Percentiles rank a stretch among this genome's conserved stretches.
Evolutionary conservation across 805 yeast genomes (phyloP).

Genomic region (Ogataea pilisensis): DNA sequence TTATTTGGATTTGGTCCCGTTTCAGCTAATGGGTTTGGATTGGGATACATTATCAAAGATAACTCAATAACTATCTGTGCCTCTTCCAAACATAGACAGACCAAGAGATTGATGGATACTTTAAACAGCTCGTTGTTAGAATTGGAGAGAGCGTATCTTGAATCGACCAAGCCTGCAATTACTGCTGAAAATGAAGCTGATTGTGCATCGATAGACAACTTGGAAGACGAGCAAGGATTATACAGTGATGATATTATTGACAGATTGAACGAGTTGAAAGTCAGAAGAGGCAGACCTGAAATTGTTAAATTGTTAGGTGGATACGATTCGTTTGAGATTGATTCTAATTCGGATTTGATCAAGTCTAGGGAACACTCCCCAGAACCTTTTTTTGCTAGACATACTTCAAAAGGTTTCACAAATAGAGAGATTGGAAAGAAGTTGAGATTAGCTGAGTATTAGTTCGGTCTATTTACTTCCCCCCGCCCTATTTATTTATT

Average conservation of each 20-base stretch:
- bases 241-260: slow-evolving; percentile 17
- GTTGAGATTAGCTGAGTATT: slow-evolving; percentile 60
- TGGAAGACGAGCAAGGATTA: slow-evolving; percentile 6
- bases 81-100: slow-evolving; percentile 85
- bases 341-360: slow-evolving; percentile 47
- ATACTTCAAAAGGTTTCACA: slow-evolving; percentile 22
- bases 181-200: background rate
- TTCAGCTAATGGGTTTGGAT: slow-evolving; percentile 85
- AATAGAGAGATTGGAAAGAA: slow-evolving; percentile 59
- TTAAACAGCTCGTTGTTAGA: slow-evolving; percentile 59
- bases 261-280: slow-evolving; percentile 16
- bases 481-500: background rate
- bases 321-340: slow-evolving; percentile 77
- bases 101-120: slow-evolving; percentile 69
- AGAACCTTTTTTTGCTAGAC: slow-evolving; percentile 39
- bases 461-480: slow-evolving; percentile 5
- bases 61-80: slow-evolving; percentile 78
- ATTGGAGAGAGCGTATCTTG: slow-evolving; percentile 46
- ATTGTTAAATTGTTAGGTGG: slow-evolving; percentile 60
- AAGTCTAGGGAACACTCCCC: slow-evolving; percentile 59
- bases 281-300: slow-evolving; percentile 22
- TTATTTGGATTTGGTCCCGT: slow-evolving; percentile 93
- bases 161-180: slow-evolving; percentile 23
- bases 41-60: slow-evolving; percentile 82
- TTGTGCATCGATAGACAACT: slow-evolving; percentile 1